Evolutionary conservation across 1,284 basidiomycete genomes (phyloP).

Genomic region (Cystobasidium slooffiae): DNA sequence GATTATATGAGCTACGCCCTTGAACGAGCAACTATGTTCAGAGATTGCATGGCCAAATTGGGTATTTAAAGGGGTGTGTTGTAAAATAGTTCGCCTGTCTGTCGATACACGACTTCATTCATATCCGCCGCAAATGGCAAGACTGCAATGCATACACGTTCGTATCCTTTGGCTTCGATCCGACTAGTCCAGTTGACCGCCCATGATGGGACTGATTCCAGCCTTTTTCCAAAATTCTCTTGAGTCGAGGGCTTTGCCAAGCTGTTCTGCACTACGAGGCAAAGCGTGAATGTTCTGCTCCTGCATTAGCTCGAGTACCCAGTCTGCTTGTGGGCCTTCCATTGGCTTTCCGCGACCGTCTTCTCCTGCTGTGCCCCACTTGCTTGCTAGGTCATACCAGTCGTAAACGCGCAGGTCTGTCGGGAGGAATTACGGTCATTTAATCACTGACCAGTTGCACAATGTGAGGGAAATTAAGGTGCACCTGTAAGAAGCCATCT

Average conservation of each 20-base stretch:
- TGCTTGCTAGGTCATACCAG: slow-evolving; percentile 69
- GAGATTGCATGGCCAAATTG: slow-evolving; percentile 40
- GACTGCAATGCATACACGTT: neutral
- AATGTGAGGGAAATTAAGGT: neutral
- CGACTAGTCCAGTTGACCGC: slow-evolving; percentile 40
- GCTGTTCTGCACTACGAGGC: slow-evolving; percentile 61
- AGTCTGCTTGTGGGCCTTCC: slow-evolving; percentile 52
- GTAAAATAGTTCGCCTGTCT: neutral
- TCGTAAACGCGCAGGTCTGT: slow-evolving; percentile 67
- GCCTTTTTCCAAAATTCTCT: slow-evolving; percentile 65
- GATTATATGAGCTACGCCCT: slow-evolving; percentile 52
- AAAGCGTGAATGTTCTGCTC: slow-evolving; percentile 63
- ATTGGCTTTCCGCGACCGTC: slow-evolving; percentile 38
- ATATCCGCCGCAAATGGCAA: neutral
- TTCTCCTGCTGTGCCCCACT: slow-evolving; percentile 60
- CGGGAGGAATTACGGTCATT: slow-evolving; percentile 55
- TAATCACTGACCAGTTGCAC: neutral
- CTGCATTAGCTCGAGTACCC: slow-evolving; percentile 67
- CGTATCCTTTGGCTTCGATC: too few species aligned
- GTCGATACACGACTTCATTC: neutral
- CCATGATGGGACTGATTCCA: slow-evolving; percentile 49
- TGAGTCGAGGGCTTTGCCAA: slow-evolving; percentile 66
- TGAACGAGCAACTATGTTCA: slow-evolving; percentile 50
- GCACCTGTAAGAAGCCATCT: slow-evolving; percentile 44
- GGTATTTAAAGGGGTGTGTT: neutral